phyloP scores from a whole-genome alignment of 805 yeast genomes.

The Isabelozyma heimii region DNA sequence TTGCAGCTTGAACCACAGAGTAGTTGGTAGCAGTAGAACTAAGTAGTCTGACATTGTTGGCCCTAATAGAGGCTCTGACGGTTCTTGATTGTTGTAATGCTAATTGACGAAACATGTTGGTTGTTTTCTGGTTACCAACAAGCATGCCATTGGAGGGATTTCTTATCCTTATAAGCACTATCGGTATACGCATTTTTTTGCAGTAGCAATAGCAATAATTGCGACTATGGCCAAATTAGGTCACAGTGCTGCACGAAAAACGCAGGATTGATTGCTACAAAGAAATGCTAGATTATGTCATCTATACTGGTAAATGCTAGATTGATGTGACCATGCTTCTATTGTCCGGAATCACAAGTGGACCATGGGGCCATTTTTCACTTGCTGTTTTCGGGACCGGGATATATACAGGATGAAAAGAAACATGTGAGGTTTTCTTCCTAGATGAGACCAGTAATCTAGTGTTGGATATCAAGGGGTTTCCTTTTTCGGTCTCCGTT shows the following conservation, averaged over 20 bases:
- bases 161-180: background rate
- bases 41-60: background rate
- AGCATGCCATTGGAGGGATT: background rate
- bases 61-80: background rate
- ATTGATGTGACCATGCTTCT: too few relatives aligned
- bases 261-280: background rate
- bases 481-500: background rate
- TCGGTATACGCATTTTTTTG: background rate
- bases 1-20: constrained; percentile 32
- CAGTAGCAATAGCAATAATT: background rate
- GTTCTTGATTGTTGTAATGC: constrained; percentile 1
- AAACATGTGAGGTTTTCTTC: background rate
- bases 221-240: background rate
- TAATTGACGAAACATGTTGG: constrained; percentile 5
- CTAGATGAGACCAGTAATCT: too few relatives aligned
- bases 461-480: too few relatives aligned
- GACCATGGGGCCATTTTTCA: too few relatives aligned
- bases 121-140: background rate
- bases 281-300: background rate
- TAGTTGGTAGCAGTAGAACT: constrained; percentile 4
- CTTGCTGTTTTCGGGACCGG: too few relatives aligned
- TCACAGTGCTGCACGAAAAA: background rate
- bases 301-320: too few relatives aligned
- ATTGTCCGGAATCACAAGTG: too few relatives aligned
- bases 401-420: too few relatives aligned